These are phyloP conservation scores for Syncephalastrum contaminatum DNA, from an alignment of 371 early-diverging fungal species.

Conservation along the genomic window DNA sequence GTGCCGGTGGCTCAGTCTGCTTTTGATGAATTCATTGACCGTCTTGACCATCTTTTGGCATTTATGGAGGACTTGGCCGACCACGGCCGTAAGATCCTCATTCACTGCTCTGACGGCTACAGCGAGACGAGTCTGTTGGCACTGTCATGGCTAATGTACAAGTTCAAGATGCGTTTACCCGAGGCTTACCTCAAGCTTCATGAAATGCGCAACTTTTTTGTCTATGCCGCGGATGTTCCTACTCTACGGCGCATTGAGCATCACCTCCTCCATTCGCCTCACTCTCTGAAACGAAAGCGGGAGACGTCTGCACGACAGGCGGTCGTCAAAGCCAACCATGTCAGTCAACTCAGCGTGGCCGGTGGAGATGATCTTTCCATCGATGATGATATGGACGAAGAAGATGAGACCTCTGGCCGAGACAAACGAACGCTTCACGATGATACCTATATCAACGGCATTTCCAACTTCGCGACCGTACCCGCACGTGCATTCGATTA, in stretches of 20 bases:
- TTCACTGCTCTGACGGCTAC: slow-evolving; percentile 67
- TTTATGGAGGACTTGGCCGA: slow-evolving; percentile 42
- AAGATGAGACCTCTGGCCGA: background rate
- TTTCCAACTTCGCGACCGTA: slow-evolving; percentile 20
- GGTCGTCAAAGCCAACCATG: background rate
- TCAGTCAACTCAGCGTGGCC: slow-evolving; percentile 4
- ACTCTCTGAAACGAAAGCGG: slow-evolving; percentile 16
- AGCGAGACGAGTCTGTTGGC: slow-evolving; percentile 57
- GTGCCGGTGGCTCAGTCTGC: slow-evolving; percentile 14
- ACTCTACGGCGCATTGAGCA: slow-evolving; percentile 38
- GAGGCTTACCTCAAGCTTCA: slow-evolving; percentile 62
- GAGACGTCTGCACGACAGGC: background rate
- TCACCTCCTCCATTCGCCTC: background rate
- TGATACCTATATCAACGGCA: slow-evolving; percentile 28
- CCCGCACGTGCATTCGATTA: slow-evolving; percentile 1
- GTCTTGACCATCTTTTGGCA: slow-evolving; percentile 29
- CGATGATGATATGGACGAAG: slow-evolving; percentile 7
- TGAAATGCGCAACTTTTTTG: slow-evolving; percentile 59
- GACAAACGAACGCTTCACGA: slow-evolving; percentile 20
- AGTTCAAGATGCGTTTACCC: slow-evolving; percentile 44
- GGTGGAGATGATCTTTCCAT: background rate
- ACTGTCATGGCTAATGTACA: slow-evolving; percentile 57
- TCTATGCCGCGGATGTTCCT: slow-evolving; percentile 54
- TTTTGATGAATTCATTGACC: slow-evolving; percentile 29
- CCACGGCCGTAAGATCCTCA: slow-evolving; percentile 39